Base-by-base conservation (phyloP, 2,329 filamentous ascomycete species). In the Fusarium oxysporum region DNA sequence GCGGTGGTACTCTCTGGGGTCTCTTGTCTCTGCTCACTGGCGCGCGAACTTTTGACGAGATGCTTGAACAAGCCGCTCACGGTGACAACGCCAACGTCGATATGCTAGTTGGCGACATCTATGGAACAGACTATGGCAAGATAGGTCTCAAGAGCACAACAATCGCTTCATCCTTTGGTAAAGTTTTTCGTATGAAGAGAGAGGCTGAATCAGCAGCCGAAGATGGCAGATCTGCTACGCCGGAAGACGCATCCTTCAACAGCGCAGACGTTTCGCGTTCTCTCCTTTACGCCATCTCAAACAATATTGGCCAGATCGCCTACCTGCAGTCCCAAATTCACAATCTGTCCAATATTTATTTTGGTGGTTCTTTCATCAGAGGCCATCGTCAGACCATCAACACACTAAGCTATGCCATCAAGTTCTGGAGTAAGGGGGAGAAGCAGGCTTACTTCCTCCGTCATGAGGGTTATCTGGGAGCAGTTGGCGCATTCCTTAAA, bases 371-470 rank as follows among this genome's bases (percentile, higher is more conserved):
- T 11, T 99, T 98, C 81, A 98, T 99, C 80, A 92, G 96, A 45
- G 96, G 96, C 44, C 96, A 99, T 82, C 91, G 93, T 21, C 96
- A 98, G 84, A 99, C 96, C 17, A 99, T 99, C 90, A 97, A 98
- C 82, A 98, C 96, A 1, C 86, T 99, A 14, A 95, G 93, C 62
- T 99, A 97, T 80, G 96, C 96, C 79, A 98, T 99, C 83, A 94
- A 94, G 76, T 99, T 98, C 84, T 99, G 96, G 96, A 95, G 93
- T 75, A 94, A 96, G 80, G 96, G 95, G 45, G 88, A 91, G 79
- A 98, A 97, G 82, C 94, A 98, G 82, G 96, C 96, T 1, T 98
- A 97, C 81, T 99, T 99, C 81, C 81, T 99, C 67, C 89, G 96
- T 10, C 96, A 99, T 78, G 96, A 99, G 82, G 96, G 96, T 32